Evolutionary conservation across 352 stramenopile species (phyloP).

Genomic region (Blastocystis sp.): DNA sequence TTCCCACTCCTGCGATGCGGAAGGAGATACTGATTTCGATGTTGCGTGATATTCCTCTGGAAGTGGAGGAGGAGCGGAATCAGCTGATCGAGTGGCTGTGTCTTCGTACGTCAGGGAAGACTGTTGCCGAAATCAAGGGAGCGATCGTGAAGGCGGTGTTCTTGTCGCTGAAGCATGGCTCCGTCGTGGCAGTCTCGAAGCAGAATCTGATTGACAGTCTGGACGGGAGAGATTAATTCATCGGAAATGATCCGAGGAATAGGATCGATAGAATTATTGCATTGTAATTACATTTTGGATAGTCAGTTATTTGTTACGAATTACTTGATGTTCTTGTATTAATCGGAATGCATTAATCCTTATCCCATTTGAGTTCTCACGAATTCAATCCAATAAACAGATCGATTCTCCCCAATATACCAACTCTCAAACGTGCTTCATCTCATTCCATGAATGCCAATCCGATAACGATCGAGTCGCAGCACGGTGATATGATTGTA

Average conservation of each 20-base stretch:
- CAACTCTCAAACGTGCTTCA: background rate
- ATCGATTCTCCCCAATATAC: too few species aligned
- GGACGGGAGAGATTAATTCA: background rate
- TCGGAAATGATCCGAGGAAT: too few species aligned
- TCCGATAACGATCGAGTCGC: constrained; percentile 82
- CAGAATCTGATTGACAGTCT: background rate
- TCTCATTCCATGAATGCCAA: constrained; percentile 61
- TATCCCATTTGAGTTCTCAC: background rate
- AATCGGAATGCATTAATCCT: background rate
- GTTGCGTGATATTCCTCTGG: constrained; percentile 9
- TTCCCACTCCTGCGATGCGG: constrained; percentile 1
- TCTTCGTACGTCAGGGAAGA: background rate
- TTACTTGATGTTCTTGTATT: background rate
- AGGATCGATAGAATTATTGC: too few species aligned
- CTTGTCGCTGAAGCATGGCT: background rate
- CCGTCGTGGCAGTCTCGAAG: background rate
- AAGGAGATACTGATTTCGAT: background rate
- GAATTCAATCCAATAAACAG: background rate
- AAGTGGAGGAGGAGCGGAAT: background rate
- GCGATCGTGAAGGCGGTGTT: background rate
- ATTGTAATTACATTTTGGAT: background rate
- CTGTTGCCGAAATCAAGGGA: background rate
- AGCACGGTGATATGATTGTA: constrained; percentile 93
- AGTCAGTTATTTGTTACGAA: background rate
- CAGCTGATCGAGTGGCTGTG: background rate